These are phyloP conservation scores for Globisporangium canariense DNA, from an alignment of 352 stramenopile genomes.

Conservation along the genomic window DNA sequence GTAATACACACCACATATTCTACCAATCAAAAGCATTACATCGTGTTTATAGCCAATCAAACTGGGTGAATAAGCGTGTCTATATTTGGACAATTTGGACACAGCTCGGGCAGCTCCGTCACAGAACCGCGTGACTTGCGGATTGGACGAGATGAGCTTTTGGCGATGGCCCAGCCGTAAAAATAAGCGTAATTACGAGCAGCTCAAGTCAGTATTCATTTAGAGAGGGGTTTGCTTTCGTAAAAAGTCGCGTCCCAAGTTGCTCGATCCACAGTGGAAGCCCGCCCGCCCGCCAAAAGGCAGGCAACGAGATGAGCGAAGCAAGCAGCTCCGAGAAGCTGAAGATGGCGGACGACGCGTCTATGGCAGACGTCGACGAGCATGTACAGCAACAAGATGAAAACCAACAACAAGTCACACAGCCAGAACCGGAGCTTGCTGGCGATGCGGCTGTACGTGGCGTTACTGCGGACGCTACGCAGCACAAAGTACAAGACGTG, in stretches of 20 bases:
- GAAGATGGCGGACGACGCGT: slow-evolving; percentile 2
- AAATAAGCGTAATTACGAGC: slow-evolving; percentile 3
- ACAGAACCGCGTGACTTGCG: not conserved
- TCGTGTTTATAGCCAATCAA: not conserved
- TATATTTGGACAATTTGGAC: not conserved
- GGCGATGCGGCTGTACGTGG: not conserved
- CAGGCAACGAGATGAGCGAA: slow-evolving; percentile 1
- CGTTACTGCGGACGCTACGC: not conserved
- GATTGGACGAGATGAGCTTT: slow-evolving; percentile 10
- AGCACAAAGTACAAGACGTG: not conserved
- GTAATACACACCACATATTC: not conserved
- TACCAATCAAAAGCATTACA: not conserved
- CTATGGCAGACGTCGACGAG: not conserved
- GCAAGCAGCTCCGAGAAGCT: slow-evolving; percentile 6
- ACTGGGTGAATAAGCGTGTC: too few relatives aligned
- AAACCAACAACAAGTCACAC: not conserved
- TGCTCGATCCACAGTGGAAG: not conserved
- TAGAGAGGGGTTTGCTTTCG: not conserved
- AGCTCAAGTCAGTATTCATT: not conserved
- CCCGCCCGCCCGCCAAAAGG: not conserved
- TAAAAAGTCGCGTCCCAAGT: slow-evolving; percentile 2
- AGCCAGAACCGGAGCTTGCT: not conserved
- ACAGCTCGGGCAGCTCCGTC: not conserved
- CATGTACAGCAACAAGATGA: not conserved
- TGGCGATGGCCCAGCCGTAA: not conserved